Conservation (phyloP, 768 basidiomycete genomes). For the Trametes meyenii region DNA sequence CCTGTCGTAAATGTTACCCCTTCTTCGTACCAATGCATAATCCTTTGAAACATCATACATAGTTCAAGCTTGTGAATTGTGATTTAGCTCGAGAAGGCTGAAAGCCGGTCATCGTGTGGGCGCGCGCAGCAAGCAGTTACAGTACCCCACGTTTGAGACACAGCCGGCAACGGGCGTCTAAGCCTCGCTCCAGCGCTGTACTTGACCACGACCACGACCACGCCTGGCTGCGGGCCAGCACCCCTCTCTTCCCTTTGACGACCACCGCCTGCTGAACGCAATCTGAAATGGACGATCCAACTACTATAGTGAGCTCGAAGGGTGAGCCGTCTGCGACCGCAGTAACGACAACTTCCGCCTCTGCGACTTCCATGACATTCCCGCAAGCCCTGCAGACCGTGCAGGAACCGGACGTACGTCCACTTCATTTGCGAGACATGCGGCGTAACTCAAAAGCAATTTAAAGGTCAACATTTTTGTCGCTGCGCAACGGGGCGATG, state of each 20-base stretch:
- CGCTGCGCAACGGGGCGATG: slow-evolving; percentile 87
- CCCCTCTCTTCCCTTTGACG: slow-evolving; percentile 4
- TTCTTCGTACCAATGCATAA: too few relatives aligned
- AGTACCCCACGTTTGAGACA: neutral
- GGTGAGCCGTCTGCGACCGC: slow-evolving; percentile 52
- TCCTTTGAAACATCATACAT: too few relatives aligned
- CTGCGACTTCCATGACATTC: slow-evolving; percentile 50
- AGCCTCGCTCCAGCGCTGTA: neutral
- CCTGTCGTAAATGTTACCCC: too few relatives aligned
- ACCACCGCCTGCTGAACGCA: neutral
- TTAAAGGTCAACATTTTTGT: slow-evolving; percentile 70
- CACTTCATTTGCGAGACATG: slow-evolving; percentile 13
- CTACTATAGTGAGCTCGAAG: slow-evolving; percentile 46
- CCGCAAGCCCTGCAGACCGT: slow-evolving; percentile 44
- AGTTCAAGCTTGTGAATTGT: too few relatives aligned
- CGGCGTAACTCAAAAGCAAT: neutral
- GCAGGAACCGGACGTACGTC: slow-evolving; percentile 45
- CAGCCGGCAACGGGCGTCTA: neutral
- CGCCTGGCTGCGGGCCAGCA: slow-evolving; percentile 20
- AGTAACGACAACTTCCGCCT: slow-evolving; percentile 42
- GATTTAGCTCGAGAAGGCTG: too few relatives aligned
- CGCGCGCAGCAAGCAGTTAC: too few relatives aligned
- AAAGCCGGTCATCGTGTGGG: too few relatives aligned
- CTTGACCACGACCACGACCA: slow-evolving; percentile 15
- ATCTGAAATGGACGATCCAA: slow-evolving; percentile 33